Evolutionary conservation across 352 stramenopile species (phyloP), one percentile per base, ranked within the genome.

Genomic region (Globisporangium spinosum): DNA sequence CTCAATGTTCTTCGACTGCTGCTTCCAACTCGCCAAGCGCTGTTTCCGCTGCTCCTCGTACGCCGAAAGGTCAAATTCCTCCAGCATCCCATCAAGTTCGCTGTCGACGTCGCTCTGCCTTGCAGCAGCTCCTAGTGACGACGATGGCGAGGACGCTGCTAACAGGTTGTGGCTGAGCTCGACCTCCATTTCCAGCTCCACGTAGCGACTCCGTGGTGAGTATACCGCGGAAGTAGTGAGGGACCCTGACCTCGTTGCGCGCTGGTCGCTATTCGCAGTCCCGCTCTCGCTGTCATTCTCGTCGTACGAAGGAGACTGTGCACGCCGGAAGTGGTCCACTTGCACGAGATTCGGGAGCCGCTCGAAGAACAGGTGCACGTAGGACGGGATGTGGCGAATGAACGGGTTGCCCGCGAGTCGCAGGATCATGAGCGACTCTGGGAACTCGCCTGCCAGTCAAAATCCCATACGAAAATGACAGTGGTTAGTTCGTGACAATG

Each of bases 341-440:
- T 90, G 77, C 15, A 83, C 70, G 3, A 91, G 71, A 34, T 82
- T 84, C 17, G 83, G 81, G n/a, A 91, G 66, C 35, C 70, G 68
- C 54, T 89, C 79, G 43, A 91, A 91, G 64, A 90, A 79, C 7
- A 85, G 66, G 34, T 80, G 70, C 29, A 79, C 81, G 59, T 90
- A 90, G 13, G 74, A 70, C 8, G 82, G 83, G 69, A 82, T 88
- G 69, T 82, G 75, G 6, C 72, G 68, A 2, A 82, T 66, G 62
- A 90, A 90, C 23, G 82, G 82, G 59, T 91, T 91, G 3, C 77
- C 82, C 10, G 74, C 69, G 2, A 91, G 66, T 9, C 80, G 71
- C 0, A 91, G 62, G 32, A 90, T 74, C 17, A 79, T 68, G n/a
- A 91, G 72, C 17, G 83, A 85, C 25, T 69, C 47, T 2, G 82